phyloP scores from a whole-genome alignment of 2,329 filamentous ascomycete genomes.

The Trichophaea hybrida region DNA sequence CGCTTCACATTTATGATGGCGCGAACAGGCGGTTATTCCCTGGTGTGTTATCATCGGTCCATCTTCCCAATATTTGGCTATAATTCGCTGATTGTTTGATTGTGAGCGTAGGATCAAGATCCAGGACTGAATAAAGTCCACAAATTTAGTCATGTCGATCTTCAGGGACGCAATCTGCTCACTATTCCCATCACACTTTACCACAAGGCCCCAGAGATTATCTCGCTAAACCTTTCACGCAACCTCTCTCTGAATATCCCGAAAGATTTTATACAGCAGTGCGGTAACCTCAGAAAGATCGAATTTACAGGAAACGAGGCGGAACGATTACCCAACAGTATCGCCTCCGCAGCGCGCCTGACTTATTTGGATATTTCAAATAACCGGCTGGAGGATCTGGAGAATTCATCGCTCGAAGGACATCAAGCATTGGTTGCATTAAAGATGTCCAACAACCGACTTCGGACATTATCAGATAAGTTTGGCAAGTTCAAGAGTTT shows the following conservation, averaged over 20 bases:
- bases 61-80: neutral
- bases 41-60: conserved; percentile 19
- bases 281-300: conserved; percentile 81
- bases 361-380: conserved; percentile 91
- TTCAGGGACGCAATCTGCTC: conserved; percentile 76
- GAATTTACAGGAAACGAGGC: conserved; percentile 93
- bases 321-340: conserved; percentile 65
- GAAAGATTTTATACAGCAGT: conserved; percentile 90
- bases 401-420: conserved; percentile 65
- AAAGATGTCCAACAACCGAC: conserved; percentile 83
- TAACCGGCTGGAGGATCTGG: conserved; percentile 75
- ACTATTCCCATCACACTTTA: conserved; percentile 93
- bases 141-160: conserved; percentile 87
- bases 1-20: conserved; percentile 89
- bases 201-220: conserved; percentile 80
- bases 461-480: conserved; percentile 63
- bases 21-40: conserved; percentile 59
- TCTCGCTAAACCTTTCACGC: conserved; percentile 81
- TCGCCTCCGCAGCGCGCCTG: conserved; percentile 64
- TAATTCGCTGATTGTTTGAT: conserved; percentile 4
- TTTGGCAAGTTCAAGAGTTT: conserved; percentile 69
- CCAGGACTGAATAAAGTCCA: conserved; percentile 66
- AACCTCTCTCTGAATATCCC: conserved; percentile 88
- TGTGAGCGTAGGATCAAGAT: conserved; percentile 56
- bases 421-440: conserved; percentile 69